Evolutionary conservation across 1,139 yeast species (phyloP).

Genomic region (Diutina pseudorugosa): DNA sequence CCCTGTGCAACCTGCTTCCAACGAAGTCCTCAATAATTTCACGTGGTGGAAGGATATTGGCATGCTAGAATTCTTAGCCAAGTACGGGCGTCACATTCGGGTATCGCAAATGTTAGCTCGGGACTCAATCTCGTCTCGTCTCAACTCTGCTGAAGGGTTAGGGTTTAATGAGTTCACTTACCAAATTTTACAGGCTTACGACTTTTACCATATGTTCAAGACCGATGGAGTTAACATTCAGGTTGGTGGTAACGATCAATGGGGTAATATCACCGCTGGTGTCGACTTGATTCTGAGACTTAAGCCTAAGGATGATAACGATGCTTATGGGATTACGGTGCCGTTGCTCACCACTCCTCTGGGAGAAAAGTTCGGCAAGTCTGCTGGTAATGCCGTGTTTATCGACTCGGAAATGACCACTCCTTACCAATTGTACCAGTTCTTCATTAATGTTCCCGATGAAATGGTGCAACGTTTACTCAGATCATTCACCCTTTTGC

Average conservation of each 20-base stretch:
- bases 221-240: constrained; percentile 54
- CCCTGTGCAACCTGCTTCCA: constrained; percentile 13
- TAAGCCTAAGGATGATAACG: constrained; percentile 11
- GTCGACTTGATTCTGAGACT: constrained; percentile 72
- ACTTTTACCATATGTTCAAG: constrained; percentile 72
- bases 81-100: constrained; percentile 70
- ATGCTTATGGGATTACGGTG: constrained; percentile 71
- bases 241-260: constrained; percentile 95
- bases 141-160: constrained; percentile 59
- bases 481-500: constrained; percentile 69
- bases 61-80: constrained; percentile 66
- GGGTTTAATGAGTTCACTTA: constrained; percentile 93
- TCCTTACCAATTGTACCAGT: constrained; percentile 78
- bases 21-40: constrained; percentile 47
- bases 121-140: constrained; percentile 72
- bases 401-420: constrained; percentile 62
- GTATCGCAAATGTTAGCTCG: constrained; percentile 81
- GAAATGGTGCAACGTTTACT: constrained; percentile 59
- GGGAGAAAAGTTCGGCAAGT: constrained; percentile 93
- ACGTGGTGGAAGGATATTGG: constrained; percentile 79
- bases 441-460: constrained; percentile 72
- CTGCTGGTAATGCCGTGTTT: constrained; percentile 95
- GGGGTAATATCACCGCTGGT: constrained; percentile 98
- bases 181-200: constrained; percentile 88
- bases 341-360: constrained; percentile 80